Evolutionary conservation across 805 yeast genomes (phyloP), one percentile per base, ranked within the genome.

Genomic region (Yamadazyma paraphyllophila): DNA sequence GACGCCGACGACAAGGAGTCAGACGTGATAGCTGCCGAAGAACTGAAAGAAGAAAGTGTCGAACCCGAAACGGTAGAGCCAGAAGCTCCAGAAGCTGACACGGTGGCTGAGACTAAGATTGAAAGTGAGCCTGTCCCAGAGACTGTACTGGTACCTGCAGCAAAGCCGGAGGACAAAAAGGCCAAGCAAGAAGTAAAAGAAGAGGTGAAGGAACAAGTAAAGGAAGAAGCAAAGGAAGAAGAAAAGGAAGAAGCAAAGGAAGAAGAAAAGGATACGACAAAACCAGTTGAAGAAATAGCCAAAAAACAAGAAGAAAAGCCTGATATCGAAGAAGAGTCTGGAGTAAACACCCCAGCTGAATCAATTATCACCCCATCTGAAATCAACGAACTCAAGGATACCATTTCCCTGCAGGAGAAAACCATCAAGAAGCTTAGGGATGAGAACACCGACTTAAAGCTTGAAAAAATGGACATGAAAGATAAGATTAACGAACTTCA

Each of bases 371-470:
- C 40, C 5, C 46, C 46, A 2, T n/a, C 35, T 12, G 40, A 53
- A 41, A 45, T 59, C 16, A 48, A 43, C 24, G 41, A 45, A 16
- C 58, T 67, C 14, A 54, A 55, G 29, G 54, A 52, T 9, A 62
- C 63, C 4, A 56, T 71, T 10, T 60, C 55, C 27, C 58, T 53
- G 32, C 74, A 69, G 33, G 60, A 63, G 42, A 54, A 47, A 25
- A 69, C 73, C 31, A 71, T 71, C 36, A 58, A 56, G 39, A 64
- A 61, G 40, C 56, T 71, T 31, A 58, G 75, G 33, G 72, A 69
- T 47, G 74, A 69, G 46, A 69, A 69, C 47, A 69, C 76, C 15
- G 73, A 69, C 45, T 61, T 71, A 45, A 70, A 71, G 47, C 60
- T 71, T 26, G 55, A 60, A 10, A 56, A 59, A 34, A 64, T 70